Conservation (phyloP, 306 rosid species). For the Cicer cuneatum region DNA sequence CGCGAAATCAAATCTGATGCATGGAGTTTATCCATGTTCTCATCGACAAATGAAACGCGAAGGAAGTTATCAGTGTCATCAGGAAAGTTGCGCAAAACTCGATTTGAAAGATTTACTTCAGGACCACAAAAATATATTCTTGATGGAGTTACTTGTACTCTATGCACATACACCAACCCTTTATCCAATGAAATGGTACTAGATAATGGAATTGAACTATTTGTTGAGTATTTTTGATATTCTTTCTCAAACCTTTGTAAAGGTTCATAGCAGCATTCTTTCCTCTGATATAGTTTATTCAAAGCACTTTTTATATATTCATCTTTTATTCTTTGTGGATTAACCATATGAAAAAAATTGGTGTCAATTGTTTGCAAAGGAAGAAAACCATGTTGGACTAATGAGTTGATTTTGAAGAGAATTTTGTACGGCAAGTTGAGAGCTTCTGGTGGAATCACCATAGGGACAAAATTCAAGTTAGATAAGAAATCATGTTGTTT, state of each 20-base stretch:
- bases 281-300: conserved; percentile 54
- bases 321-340: conserved; percentile 50
- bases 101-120: conserved; percentile 82
- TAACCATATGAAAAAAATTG: conserved; percentile 52
- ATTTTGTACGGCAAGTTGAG: conserved; percentile 60
- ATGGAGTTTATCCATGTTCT: conserved; percentile 66
- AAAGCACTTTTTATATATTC: conserved; percentile 63
- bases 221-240: conserved; percentile 60
- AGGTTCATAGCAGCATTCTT: conserved; percentile 73
- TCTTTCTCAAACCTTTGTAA: conserved; percentile 62
- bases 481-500: conserved; percentile 45
- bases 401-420: conserved; percentile 59
- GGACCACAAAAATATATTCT: conserved; percentile 73
- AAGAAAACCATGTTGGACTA: conserved; percentile 72
- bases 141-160: conserved; percentile 75
- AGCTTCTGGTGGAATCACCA: conserved; percentile 60
- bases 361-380: conserved; percentile 54
- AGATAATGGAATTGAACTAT: conserved; percentile 33
- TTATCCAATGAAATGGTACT: conserved; percentile 54
- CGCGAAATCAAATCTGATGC: conserved; percentile 66
- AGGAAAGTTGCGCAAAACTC: conserved; percentile 63
- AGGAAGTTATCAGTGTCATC: conserved; percentile 64
- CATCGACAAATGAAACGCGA: conserved; percentile 80
- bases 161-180: conserved; percentile 73
- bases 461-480: conserved; percentile 54